Conservation (phyloP, 2,329 filamentous ascomycete species). For the Aspergillus unguis region DNA sequence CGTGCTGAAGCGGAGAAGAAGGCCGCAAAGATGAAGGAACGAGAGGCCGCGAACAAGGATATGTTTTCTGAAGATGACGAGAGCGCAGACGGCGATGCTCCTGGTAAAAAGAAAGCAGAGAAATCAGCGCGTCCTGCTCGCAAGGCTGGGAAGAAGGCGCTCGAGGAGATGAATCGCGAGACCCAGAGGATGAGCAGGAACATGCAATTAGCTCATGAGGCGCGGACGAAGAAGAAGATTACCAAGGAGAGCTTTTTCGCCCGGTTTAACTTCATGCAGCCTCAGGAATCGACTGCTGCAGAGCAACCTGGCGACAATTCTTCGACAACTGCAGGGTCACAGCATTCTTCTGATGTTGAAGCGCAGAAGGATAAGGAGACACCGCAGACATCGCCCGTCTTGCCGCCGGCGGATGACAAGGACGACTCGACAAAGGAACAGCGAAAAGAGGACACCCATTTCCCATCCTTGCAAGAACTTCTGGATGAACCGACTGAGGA, state of each 20-base stretch:
- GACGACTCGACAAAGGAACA: neutral
- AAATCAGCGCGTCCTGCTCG: slow-evolving; percentile 66
- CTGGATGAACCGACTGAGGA: slow-evolving; percentile 27
- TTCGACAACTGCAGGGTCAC: slow-evolving; percentile 51
- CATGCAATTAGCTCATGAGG: slow-evolving; percentile 86
- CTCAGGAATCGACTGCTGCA: slow-evolving; percentile 27
- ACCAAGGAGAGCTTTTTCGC: slow-evolving; percentile 78
- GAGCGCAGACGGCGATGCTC: slow-evolving; percentile 60
- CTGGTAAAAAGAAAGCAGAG: slow-evolving; percentile 63
- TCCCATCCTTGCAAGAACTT: slow-evolving; percentile 41
- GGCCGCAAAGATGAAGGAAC: slow-evolving; percentile 31
- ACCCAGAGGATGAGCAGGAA: slow-evolving; percentile 87
- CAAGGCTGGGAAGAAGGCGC: slow-evolving; percentile 89
- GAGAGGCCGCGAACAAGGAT: slow-evolving; percentile 36
- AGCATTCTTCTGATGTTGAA: slow-evolving; percentile 43
- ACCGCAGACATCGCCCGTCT: slow-evolving; percentile 66
- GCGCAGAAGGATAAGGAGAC: slow-evolving; percentile 52
- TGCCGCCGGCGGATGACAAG: slow-evolving; percentile 4
- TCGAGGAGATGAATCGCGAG: slow-evolving; percentile 93
- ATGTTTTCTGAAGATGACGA: slow-evolving; percentile 49
- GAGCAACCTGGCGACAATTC: slow-evolving; percentile 29
- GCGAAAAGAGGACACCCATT: slow-evolving; percentile 27
- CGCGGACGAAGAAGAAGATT: slow-evolving; percentile 87
- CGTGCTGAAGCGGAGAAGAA: slow-evolving; percentile 48
- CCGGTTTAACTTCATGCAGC: slow-evolving; percentile 70